A percentile compares a stretch with the other conserved stretches of the same genome.
phyloP scores from a whole-genome alignment of 1,284 basidiomycete genomes.

The Cystobasidium sp. region DNA sequence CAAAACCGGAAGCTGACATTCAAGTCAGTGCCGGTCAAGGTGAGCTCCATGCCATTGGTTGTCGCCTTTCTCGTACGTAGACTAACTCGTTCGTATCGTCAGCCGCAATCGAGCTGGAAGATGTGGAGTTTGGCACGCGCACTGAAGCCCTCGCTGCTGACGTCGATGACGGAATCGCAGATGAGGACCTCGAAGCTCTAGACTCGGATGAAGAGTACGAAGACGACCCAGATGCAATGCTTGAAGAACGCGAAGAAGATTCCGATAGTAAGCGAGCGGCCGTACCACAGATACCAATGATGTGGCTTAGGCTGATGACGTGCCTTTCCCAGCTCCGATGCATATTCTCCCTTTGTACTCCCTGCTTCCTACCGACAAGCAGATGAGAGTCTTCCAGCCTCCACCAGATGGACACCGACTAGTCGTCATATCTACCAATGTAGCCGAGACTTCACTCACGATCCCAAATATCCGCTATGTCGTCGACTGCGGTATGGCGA shows the following conservation, averaged over 20 bases:
- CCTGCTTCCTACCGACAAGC: conserved; percentile 70
- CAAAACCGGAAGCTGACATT: neutral
- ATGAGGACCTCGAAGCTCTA: conserved; percentile 56
- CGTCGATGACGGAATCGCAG: conserved; percentile 64
- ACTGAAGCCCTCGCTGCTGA: conserved; percentile 63
- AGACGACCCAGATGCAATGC: conserved; percentile 51
- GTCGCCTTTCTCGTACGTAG: neutral
- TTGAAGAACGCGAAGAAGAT: conserved; percentile 57
- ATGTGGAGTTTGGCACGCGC: conserved; percentile 71
- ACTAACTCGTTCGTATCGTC: neutral
- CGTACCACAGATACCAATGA: neutral
- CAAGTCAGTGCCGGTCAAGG: conserved; percentile 3
- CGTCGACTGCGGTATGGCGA: conserved; percentile 74
- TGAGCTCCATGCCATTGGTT: neutral
- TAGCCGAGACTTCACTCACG: conserved; percentile 77
- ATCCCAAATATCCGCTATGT: conserved; percentile 78
- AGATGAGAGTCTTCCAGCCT: conserved; percentile 72
- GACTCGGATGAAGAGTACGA: conserved; percentile 51
- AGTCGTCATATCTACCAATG: conserved; percentile 75
- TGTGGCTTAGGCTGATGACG: neutral
- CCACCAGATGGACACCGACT: conserved; percentile 69
- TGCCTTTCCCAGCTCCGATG: conserved; percentile 63
- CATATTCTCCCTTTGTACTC: conserved; percentile 77
- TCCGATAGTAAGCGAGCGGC: conserved; percentile 53
- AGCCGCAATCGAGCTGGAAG: conserved; percentile 75